Base-by-base conservation (phyloP, 2,329 filamentous ascomycete species). In the Colletotrichum destructivum region DNA sequence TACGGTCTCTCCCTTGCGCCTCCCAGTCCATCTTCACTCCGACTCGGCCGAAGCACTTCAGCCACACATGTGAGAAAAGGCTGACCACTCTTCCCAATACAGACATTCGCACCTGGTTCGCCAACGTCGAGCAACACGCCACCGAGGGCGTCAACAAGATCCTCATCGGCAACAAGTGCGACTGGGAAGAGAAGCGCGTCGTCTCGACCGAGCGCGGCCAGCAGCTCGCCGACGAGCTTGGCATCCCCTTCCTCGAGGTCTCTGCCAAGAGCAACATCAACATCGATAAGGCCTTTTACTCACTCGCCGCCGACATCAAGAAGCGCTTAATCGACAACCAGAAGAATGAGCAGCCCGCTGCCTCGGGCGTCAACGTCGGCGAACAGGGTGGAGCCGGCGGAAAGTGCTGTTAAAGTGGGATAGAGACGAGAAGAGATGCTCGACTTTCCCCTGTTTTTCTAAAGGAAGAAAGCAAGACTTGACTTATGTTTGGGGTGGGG, bases 31-130 rank as follows among this genome's bases (percentile, higher is more conserved):
- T 16, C 31, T 38, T 31, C 47, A 38, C 31, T 18, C 44, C n/a
- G 42, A 23, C 26, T 42, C n/a, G 44, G 38, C n/a, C 47, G 35
- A 31, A 40, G 21, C 31, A 18, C 9, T 13, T 16, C 16, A 40
- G 13, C 47, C 35, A 44, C 23, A 16, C 35, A 69, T 35, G 67
- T 73, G 69, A 59, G n/a, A 40, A 54, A 38, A 64, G n/a, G 66
- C 72, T 75, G 69, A 78, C 75, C 75, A 69, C 76, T 74, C 54
- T 66, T 75, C 40, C 69, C 57, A 21, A 46, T 56, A 70, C 80
- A 98, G 96, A 99, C 85, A 99, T 99, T 83, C 93, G 95, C 80
- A 98, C 96, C 76, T 99, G 96, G 96, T 99, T 99, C 86, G 95
- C 95, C 81, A 98, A 99, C 85, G 95, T 98, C 77, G 95, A 98